Conservation (phyloP, 2,329 filamentous ascomycete species). For the Cladorrhinum sp. region DNA sequence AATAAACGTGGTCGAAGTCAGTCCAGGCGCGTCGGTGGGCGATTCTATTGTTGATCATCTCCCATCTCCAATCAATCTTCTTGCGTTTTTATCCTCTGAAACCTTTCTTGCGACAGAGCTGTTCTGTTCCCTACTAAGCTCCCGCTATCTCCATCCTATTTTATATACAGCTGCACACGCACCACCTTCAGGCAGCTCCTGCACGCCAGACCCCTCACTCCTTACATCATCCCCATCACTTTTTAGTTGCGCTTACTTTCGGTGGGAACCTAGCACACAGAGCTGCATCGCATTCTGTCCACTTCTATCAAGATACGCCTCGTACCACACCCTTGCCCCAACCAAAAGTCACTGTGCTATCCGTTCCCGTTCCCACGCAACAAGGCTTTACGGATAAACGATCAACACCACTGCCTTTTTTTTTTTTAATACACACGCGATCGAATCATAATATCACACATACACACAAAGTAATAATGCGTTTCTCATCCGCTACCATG, state of each 20-base stretch:
- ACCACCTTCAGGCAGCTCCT: conserved; percentile 1
- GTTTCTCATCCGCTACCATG: conserved; percentile 50
- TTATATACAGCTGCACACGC: not conserved
- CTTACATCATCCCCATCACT: conserved; percentile 17
- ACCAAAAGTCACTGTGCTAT: not conserved
- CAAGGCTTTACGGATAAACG: not conserved
- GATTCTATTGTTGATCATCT: not conserved
- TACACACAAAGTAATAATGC: conserved; percentile 42
- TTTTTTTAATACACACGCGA: too few species aligned
- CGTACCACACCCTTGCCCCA: not conserved
- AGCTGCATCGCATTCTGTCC: not conserved
- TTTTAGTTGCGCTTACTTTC: not conserved
- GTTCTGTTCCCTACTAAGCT: not conserved
- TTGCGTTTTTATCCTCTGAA: not conserved
- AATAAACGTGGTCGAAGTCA: conserved; percentile 7
- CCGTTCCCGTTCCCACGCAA: not conserved
- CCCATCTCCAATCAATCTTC: not conserved
- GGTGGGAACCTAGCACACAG: not conserved
- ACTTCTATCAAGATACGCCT: not conserved
- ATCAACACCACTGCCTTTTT: too few species aligned
- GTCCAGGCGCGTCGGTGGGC: conserved; percentile 7
- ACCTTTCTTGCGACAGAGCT: not conserved
- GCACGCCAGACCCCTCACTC: conserved; percentile 20
- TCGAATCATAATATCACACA: not conserved
- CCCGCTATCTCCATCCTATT: conserved; percentile 13